Conservation (phyloP, 148 eudicot genomes). For the Simmondsia chinensis region DNA sequence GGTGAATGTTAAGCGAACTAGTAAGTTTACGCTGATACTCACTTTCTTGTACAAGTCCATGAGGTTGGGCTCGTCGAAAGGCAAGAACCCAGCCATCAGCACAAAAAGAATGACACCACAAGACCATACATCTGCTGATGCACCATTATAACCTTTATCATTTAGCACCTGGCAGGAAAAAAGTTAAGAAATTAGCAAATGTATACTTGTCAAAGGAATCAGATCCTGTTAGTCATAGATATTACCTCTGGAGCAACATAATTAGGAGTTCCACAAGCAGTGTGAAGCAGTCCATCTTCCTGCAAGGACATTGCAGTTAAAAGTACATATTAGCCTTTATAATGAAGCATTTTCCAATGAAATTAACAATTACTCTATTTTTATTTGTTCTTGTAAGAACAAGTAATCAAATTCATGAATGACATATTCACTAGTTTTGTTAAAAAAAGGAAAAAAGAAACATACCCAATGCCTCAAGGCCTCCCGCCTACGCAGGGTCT, state of each 20-base stretch:
- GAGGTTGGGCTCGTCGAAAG: slow-evolving; percentile 76
- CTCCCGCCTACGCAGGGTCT: too few relatives aligned
- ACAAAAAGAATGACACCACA: slow-evolving; percentile 89
- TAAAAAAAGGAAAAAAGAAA: too few relatives aligned
- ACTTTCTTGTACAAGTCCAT: slow-evolving; percentile 54
- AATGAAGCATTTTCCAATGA: slow-evolving; percentile 1
- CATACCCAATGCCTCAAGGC: too few relatives aligned
- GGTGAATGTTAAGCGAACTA: too few relatives aligned
- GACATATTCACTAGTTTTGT: too few relatives aligned
- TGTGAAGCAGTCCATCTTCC: slow-evolving; percentile 90
- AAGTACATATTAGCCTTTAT: slow-evolving; percentile 4
- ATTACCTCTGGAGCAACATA: slow-evolving; percentile 95
- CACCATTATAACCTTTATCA: slow-evolving; percentile 80
- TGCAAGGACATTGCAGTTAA: slow-evolving; percentile 14
- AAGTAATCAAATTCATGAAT: too few relatives aligned
- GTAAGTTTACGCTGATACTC: too few relatives aligned
- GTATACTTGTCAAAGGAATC: not conserved
- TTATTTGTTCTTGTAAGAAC: too few relatives aligned
- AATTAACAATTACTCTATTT: too few relatives aligned
- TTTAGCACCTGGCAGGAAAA: slow-evolving; percentile 53
- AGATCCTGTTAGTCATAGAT: not conserved
- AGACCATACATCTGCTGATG: slow-evolving; percentile 84
- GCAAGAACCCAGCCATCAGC: slow-evolving; percentile 87
- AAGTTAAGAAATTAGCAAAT: slow-evolving; percentile 2
- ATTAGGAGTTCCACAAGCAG: slow-evolving; percentile 92